phyloP scores from a whole-genome alignment of 169 alveolate species.

The Cyclospora cayetanensis region DNA sequence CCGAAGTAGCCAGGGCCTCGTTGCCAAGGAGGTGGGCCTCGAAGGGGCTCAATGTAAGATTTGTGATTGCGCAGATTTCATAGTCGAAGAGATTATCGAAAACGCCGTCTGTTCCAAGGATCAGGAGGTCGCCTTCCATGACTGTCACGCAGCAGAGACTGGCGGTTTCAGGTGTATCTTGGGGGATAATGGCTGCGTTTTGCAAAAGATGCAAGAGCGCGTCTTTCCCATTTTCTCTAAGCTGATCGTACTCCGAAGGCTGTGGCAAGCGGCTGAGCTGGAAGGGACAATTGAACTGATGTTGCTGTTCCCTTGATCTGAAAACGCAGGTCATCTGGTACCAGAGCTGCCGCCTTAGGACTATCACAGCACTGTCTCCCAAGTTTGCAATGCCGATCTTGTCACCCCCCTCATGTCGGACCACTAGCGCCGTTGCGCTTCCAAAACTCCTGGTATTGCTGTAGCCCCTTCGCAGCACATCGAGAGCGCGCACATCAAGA shows the following conservation, averaged over 20 bases:
- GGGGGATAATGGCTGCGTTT: conserved; percentile 74
- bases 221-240: conserved; percentile 74
- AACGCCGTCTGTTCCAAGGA: conserved; percentile 81
- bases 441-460: conserved; percentile 78
- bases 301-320: conserved; percentile 83
- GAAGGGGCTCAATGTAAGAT: conserved; percentile 76
- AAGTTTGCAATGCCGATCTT: conserved; percentile 76
- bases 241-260: conserved; percentile 72
- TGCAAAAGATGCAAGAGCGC: conserved; percentile 74
- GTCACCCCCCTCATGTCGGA: conserved; percentile 75
- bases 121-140: background rate
- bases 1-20: conserved; percentile 58
- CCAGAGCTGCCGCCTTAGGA: conserved; percentile 74
- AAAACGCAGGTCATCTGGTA: conserved; percentile 57
- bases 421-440: conserved; percentile 80
- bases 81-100: conserved; percentile 79
- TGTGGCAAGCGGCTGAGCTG: conserved; percentile 82
- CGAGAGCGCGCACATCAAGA: conserved; percentile 9
- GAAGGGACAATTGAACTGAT: conserved; percentile 86
- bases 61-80: conserved; percentile 79
- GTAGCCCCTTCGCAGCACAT: conserved; percentile 62
- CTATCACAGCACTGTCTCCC: conserved; percentile 79
- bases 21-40: conserved; percentile 75
- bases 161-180: conserved; percentile 75
- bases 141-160: background rate